Evolutionary conservation across 306 rosid genomes (phyloP).

Genomic region (Cucurbita pepo): DNA sequence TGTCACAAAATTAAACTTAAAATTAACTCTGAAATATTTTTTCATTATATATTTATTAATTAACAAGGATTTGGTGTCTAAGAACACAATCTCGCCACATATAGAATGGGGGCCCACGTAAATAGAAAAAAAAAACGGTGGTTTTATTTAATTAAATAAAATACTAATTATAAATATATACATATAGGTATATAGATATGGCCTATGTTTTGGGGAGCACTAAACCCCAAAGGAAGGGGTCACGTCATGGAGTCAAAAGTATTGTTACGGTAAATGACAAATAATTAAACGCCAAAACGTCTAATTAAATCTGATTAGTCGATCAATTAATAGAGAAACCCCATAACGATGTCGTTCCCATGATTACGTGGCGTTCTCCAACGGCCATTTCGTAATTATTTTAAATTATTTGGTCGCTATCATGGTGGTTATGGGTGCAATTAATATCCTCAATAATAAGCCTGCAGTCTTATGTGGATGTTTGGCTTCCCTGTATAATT

Average conservation of each 20-base stretch:
- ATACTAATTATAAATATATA: background rate
- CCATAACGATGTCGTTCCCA: background rate
- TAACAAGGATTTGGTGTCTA: background rate
- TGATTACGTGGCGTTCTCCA: constrained; percentile 3
- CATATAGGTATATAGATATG: background rate
- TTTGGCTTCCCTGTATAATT: background rate
- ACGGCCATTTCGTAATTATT: background rate
- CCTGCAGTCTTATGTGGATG: background rate
- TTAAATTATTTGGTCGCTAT: background rate
- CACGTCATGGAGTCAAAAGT: background rate
- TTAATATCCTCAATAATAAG: background rate
- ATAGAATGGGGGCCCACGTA: background rate
- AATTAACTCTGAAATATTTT: background rate
- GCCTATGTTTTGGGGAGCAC: background rate
- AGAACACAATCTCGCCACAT: background rate
- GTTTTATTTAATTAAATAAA: background rate
- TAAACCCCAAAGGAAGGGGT: background rate
- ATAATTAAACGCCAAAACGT: background rate
- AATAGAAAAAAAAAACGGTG: background rate
- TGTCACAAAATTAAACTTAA: too few species aligned
- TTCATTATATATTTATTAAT: background rate
- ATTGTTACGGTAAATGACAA: background rate
- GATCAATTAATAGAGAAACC: background rate
- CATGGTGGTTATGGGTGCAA: background rate
- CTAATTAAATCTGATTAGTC: background rate